Base-by-base conservation (phyloP, 1,284 basidiomycete species). In the Apiotrichum sp. region DNA sequence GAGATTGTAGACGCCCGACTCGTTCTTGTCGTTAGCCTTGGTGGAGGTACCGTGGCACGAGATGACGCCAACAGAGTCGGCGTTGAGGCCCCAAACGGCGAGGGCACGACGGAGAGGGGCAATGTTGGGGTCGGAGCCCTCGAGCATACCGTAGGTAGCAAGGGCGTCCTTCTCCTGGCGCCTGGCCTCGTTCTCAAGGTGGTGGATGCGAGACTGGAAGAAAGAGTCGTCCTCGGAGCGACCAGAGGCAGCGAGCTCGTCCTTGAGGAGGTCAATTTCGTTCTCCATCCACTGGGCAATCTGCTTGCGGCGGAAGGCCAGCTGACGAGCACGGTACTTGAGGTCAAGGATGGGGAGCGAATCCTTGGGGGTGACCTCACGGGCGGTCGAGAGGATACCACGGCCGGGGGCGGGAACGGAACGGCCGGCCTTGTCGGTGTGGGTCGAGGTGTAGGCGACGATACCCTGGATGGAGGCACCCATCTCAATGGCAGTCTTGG, bases 1-100 rank as follows among this genome's bases (percentile, higher is more conserved):
- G 64, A 91, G 86, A 75, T 98, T 93, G 88, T 95, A 98, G 58
- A 97, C 92, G 65, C 87, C 85, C 6, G 90, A 92, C 81, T 98
- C 95, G 76, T 98, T 98, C 80, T 93, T 90, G 82, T 98, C 93
- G 76, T 98, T 98, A 39, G 95, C 95, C 67, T 86, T 87, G 40
- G 96, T 98, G 68, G 93, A 95, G 6, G 95, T 98, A 68, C 88
- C 90, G 71, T 77, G 75, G 57, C 74, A 77, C 49, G 63, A 66
- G 67, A 78, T 70, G 59, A 80, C 79, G 60, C 81, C 80, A 63
- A 98, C 86, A 61, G 96, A 90, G 73, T 98, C 93, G 38, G 89
- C 87, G 29, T 84, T 88, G 56, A 98, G 80, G 63, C 93, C 93
- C 92, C 93, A 98, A 50, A 97, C 88, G 56, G 95, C 95, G 50